Base-by-base conservation (phyloP, 306 rosid species). In the Dryas alaskensis region DNA sequence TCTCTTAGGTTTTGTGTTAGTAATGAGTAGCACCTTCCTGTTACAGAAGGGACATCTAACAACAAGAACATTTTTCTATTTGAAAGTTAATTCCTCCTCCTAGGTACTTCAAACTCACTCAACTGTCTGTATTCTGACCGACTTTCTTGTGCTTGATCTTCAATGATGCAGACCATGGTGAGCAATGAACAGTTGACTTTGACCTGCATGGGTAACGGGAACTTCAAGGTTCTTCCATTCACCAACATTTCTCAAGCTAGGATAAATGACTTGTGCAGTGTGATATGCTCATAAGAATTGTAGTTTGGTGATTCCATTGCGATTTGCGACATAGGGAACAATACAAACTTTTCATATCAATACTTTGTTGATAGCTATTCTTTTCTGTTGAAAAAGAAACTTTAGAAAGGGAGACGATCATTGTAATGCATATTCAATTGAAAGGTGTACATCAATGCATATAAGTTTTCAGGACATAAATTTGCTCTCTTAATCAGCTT, bases 161-260 rank as follows among this genome's bases (percentile, higher is more conserved):
- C 31, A 4, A 22, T 22, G 48, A 9, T 88, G 97, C 98, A 94
- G 98, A 76, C 91, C 78, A 91, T 88, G 98, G 92, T 84, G 82
- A 89, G 89, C 83, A 60, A 87, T 75, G 87, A 75, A 66, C 90
- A 88, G 86, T 68, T 89, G 95, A 94, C 97, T 60, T 80, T 94
- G 87, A 91, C 95, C 71, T 94, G 98, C 71, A 60, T 83, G 81
- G 71, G 71, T 60, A 89, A 89, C 60, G 97, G 97, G 70, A 89
- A 89, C 59, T 91, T 84, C 88, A 76, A 81, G 90, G 88, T 89
- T 52, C 88, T 84, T 78, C 96, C 94, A 58, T 92, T 81, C 81
- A 87, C 91, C 76, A 86, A 87, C 79, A 86, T 92, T 63, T 80
- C 96, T 19, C 84, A 60, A 73, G 84, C 89, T 60, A 83, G 96